Evolutionary conservation across 805 yeast species (phyloP).

Genomic region (Sungouiella blattae): DNA sequence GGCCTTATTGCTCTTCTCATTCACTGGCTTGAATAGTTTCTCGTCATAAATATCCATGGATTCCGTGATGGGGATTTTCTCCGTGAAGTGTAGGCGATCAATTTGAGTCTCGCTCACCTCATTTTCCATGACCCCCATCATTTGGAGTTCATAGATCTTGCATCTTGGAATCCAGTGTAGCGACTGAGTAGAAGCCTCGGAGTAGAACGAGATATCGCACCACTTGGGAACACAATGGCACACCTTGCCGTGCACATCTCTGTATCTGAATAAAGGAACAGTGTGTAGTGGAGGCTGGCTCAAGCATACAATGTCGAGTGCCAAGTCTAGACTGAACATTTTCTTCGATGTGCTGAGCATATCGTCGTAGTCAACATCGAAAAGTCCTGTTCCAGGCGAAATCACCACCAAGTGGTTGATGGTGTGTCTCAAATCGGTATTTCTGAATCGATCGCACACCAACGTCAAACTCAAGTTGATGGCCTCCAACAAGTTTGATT

Average conservation of each 20-base stretch:
- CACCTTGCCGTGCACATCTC: slow-evolving; percentile 45
- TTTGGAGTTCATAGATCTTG: slow-evolving; percentile 90
- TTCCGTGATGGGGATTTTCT: slow-evolving; percentile 44
- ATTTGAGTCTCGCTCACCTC: slow-evolving; percentile 71
- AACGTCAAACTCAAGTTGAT: slow-evolving; percentile 78
- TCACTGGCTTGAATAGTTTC: slow-evolving; percentile 43
- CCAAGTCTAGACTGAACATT: slow-evolving; percentile 73
- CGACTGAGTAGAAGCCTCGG: slow-evolving; percentile 42
- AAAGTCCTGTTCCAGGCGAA: slow-evolving; percentile 91
- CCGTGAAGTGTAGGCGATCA: slow-evolving; percentile 46
- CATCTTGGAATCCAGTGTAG: slow-evolving; percentile 90
- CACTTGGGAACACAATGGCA: slow-evolving; percentile 88
- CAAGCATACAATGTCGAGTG: slow-evolving; percentile 83
- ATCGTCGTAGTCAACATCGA: slow-evolving; percentile 82
- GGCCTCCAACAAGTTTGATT: slow-evolving; percentile 87
- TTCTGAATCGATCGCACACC: slow-evolving; percentile 71
- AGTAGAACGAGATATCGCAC: slow-evolving; percentile 93
- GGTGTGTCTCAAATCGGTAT: slow-evolving; percentile 84
- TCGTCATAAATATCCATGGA: slow-evolving; percentile 70
- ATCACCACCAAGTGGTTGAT: slow-evolving; percentile 85
- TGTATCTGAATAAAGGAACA: slow-evolving; percentile 81
- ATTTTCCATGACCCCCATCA: slow-evolving; percentile 97
- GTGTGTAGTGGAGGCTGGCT: slow-evolving; percentile 90
- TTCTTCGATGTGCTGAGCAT: slow-evolving; percentile 72
- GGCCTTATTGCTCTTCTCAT: slow-evolving; percentile 3